Evolutionary conservation across 345 rosid genomes (phyloP), one percentile per base, ranked within the genome.

Genomic region (Boechera retrofracta): DNA sequence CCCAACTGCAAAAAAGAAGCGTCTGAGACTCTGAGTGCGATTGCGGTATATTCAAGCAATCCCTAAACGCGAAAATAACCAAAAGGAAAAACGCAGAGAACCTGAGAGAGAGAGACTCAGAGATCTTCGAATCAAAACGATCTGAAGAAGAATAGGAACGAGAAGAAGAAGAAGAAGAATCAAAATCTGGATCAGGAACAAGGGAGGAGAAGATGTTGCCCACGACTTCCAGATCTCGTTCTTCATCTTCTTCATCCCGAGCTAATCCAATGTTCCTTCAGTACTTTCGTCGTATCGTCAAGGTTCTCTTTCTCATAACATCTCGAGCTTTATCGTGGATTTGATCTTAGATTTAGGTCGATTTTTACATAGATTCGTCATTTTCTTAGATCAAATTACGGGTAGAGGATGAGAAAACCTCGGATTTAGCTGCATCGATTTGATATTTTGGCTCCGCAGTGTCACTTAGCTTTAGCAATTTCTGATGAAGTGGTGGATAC

Each of bases 261-360:
- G 74, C 93, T 64, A 88, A 82, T 49, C 82, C 94, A 60, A 67
- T 82, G 83, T 83, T 89, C 85, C 90, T 88, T 61, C 97, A 87
- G 77, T 93, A 91, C 80, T 92, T 96, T 75, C 97, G 99, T 69
- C 91, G 98, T 62, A 96, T 96, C 73, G 84, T 96, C 80, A 96
- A 96, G 99, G 99, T 96, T 63, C 73, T 60, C 69, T 67, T 47
- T 72, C 69, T 54, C 45, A 16, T 7, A 33, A 38, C 11, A 44
- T 74, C 65, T 62, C 32, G 41, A 45, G 24, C 32, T 28, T 66
- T 5, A 31, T 24, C 49, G 41, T 67, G 13, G 84, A 69, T 83
- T 82, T 77, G 86, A 77, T 75, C 81, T 77, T 55, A 51, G 39
- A 39, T 64, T 64, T 70, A 36, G 12, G 12, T 39, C 63, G 38